Conservation (phyloP, 176 grass and related monocot genomes). For the Neostapfia colusana region DNA sequence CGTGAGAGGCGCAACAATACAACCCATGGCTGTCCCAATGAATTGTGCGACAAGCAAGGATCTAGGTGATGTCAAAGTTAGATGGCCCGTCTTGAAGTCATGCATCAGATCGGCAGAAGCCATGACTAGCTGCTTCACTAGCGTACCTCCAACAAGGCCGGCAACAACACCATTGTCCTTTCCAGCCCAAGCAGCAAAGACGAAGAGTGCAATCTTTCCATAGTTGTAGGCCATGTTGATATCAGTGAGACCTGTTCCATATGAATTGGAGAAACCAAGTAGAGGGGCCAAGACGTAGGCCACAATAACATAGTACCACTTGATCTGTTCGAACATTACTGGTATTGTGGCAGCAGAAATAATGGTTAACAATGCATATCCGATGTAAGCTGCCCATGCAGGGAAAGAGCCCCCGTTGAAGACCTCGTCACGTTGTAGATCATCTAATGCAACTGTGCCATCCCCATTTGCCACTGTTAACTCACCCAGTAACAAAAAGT, state of each 20-base stretch:
- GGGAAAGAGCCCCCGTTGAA: slow-evolving; percentile 61
- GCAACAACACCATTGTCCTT: slow-evolving; percentile 68
- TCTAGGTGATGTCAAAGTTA: slow-evolving; percentile 76
- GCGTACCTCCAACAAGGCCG: slow-evolving; percentile 54
- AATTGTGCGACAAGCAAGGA: slow-evolving; percentile 71
- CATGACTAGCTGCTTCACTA: slow-evolving; percentile 70
- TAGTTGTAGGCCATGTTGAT: slow-evolving; percentile 98
- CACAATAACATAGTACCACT: slow-evolving; percentile 86
- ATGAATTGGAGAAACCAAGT: slow-evolving; percentile 79
- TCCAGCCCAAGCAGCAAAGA: slow-evolving; percentile 68
- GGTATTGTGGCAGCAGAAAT: slow-evolving; percentile 53
- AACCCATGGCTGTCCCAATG: slow-evolving; percentile 78
- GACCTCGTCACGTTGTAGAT: slow-evolving; percentile 56
- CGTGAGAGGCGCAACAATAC: slow-evolving; percentile 65
- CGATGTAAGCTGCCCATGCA: slow-evolving; percentile 56
- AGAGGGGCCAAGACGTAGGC: slow-evolving; percentile 66
- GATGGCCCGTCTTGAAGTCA: slow-evolving; percentile 81
- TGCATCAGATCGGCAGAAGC: slow-evolving; percentile 81
- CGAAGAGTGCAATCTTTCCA: slow-evolving; percentile 76
- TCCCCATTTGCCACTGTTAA: slow-evolving; percentile 49
- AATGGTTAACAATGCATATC: slow-evolving; percentile 44
- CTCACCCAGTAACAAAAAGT: neutral
- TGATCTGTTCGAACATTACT: slow-evolving; percentile 66
- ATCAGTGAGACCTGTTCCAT: slow-evolving; percentile 77
- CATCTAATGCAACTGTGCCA: slow-evolving; percentile 24